phyloP scores from a whole-genome alignment of 345 rosid genomes.

The Trapa incisa region DNA sequence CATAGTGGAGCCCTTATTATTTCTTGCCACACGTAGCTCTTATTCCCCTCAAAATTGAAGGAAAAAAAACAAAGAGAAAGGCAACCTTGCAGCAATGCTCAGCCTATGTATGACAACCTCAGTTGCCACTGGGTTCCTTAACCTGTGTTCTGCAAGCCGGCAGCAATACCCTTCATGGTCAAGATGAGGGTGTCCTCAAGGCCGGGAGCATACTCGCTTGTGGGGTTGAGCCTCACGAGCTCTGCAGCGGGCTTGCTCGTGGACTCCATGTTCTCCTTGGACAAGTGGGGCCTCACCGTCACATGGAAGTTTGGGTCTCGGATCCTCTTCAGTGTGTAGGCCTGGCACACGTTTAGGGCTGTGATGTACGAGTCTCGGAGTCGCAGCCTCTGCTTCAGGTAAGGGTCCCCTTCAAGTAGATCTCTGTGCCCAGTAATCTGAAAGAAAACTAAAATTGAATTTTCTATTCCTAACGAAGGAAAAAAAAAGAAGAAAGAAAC shows the following conservation, averaged over 20 bases:
- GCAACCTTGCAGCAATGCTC: neutral
- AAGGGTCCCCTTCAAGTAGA: constrained; percentile 91
- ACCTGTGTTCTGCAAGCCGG: constrained; percentile 93
- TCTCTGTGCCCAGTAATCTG: constrained; percentile 79
- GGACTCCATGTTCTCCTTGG: constrained; percentile 61
- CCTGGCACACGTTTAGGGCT: constrained; percentile 80
- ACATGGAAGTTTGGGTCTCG: constrained; percentile 74
- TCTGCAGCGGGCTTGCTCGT: constrained; percentile 67
- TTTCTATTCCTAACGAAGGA: neutral
- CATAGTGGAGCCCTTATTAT: neutral
- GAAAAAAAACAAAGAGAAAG: neutral
- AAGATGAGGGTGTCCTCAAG: constrained; percentile 86
- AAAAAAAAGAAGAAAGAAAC: neutral
- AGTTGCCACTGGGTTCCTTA: constrained; percentile 11
- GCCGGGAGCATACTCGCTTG: constrained; percentile 85
- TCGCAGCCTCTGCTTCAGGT: constrained; percentile 82
- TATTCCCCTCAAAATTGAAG: neutral
- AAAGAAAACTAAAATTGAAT: neutral
- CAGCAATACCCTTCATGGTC: constrained; percentile 98
- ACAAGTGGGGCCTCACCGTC: constrained; percentile 53
- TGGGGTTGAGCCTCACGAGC: constrained; percentile 75
- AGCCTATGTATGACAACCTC: neutral
- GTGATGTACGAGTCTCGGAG: constrained; percentile 92
- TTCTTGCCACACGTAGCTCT: neutral
- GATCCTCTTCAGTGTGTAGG: constrained; percentile 74